Percentiles rank a stretch among this genome's conserved stretches.
phyloP scores from a whole-genome alignment of 108 stramenopile genomes.

The Fistulifera pelliculosa region DNA sequence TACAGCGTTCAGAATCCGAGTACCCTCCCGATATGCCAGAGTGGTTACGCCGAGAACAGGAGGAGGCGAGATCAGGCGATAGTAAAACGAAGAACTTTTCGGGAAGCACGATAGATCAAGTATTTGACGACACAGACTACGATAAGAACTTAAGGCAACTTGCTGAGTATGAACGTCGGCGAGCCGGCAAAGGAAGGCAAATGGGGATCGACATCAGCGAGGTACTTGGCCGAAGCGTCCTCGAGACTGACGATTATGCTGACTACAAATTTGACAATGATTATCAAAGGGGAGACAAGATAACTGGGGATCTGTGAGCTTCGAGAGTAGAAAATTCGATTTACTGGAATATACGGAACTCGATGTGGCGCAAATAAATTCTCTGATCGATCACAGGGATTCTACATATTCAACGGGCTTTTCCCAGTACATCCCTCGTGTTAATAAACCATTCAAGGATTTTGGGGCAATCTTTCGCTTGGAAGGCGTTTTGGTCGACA shows the following conservation, averaged over 20 bases:
- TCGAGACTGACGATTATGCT: slow-evolving; percentile 25
- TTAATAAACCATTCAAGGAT: slow-evolving; percentile 66
- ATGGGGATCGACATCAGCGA: slow-evolving; percentile 40
- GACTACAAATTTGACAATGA: slow-evolving; percentile 28
- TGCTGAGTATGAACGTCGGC: slow-evolving; percentile 29
- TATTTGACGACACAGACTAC: slow-evolving; percentile 33
- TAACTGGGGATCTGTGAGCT: slow-evolving; percentile 30
- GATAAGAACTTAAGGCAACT: slow-evolving; percentile 35
- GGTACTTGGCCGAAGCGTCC: slow-evolving; percentile 14
- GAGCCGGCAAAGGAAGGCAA: slow-evolving; percentile 14
- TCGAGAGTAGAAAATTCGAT: slow-evolving; percentile 43
- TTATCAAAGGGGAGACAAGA: slow-evolving; percentile 19
- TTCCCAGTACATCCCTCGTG: slow-evolving; percentile 43
- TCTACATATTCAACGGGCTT: slow-evolving; percentile 47
- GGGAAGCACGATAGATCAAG: slow-evolving; percentile 22
- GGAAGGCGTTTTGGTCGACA: slow-evolving; percentile 68
- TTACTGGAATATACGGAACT: slow-evolving; percentile 59
- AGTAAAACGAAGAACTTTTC: neutral
- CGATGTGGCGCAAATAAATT: slow-evolving; percentile 45
- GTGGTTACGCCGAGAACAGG: slow-evolving; percentile 41
- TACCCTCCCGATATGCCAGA: slow-evolving; percentile 25
- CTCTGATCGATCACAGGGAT: slow-evolving; percentile 48
- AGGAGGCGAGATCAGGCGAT: neutral
- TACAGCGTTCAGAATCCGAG: neutral
- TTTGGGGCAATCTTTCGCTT: slow-evolving; percentile 72